Conservation (phyloP, 192 early-diverging fungal species). For the Powellomyces hirtus region DNA sequence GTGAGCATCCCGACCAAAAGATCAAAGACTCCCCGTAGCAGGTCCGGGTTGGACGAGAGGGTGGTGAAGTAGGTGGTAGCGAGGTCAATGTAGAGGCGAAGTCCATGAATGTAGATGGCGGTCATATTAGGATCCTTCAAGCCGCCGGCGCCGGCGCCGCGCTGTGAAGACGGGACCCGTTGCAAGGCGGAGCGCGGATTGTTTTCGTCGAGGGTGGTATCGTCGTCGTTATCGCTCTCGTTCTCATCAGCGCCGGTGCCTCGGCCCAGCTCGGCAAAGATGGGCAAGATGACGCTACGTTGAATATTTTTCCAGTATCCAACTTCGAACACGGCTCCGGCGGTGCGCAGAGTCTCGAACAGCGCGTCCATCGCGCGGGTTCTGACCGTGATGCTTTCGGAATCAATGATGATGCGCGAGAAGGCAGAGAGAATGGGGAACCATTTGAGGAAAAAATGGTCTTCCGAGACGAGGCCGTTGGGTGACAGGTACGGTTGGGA, state of each 20-base stretch:
- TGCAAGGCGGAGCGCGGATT: not conserved
- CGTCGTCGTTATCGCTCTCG: conserved; percentile 23
- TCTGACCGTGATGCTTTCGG: conserved; percentile 34
- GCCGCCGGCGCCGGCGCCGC: not conserved
- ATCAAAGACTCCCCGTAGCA: conserved; percentile 34
- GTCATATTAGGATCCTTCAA: conserved; percentile 32
- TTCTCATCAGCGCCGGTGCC: conserved; percentile 17
- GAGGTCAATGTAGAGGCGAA: conserved; percentile 46
- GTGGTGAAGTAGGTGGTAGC: conserved; percentile 37
- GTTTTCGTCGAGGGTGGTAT: not conserved
- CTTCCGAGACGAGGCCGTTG: conserved; percentile 47
- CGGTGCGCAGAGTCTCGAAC: conserved; percentile 46
- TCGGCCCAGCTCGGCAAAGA: conserved; percentile 53
- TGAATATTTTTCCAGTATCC: conserved; percentile 49
- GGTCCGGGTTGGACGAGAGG: conserved; percentile 25
- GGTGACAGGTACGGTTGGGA: conserved; percentile 40
- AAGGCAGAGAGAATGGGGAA: conserved; percentile 57
- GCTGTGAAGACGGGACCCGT: not conserved
- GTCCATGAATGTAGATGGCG: conserved; percentile 48
- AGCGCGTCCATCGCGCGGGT: conserved; percentile 45
- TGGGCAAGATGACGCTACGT: conserved; percentile 50
- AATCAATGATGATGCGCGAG: conserved; percentile 50
- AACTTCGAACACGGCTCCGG: conserved; percentile 45
- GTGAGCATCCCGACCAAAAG: conserved; percentile 45
- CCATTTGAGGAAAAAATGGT: conserved; percentile 58